Base-by-base conservation (phyloP, 2,329 filamentous ascomycete genomes). In the Monosporascus ibericus region DNA sequence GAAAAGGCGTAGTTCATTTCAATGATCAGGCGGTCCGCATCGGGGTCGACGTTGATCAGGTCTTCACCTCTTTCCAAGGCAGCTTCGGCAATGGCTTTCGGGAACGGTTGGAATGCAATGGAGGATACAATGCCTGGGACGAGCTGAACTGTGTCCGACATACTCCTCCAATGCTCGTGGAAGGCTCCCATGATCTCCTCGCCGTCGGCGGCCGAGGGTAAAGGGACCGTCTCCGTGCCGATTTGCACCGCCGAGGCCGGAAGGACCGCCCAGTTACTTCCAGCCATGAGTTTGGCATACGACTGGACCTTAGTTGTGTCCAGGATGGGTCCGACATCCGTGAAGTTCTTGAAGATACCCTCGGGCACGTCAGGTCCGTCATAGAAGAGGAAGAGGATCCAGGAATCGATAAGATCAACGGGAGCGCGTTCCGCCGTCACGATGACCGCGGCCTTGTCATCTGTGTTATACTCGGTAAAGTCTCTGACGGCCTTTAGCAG, bases 331-430 rank as follows among this genome's bases (percentile, higher is more conserved):
- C 68, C 65, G 37, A 77, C 72, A 34, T 72, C 70, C 2, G 76
- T 75, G 63, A 86, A 86, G 55, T 78, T 77, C 52, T 75, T 70
- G 55, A 86, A 85, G 3, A 78, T 72, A 5, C 70, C 75, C 0
- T 70, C 62, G 1, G 82, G 81, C 1, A 76, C 75, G 22, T 65
- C 63, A 0, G 72, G 70, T 3, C 78, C 83, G 63, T 86, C 79
- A 63, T 85, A 85, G 69, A 84, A 85, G 39, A 82, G 65, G 67
- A 85, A 85, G 53, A 86, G 68, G 53, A 82, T 75, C 79, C 80
- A 84, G 6, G 76, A 71, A 56, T 84, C 72, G 49, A 81, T 58
- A 1, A 75, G 57, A 27, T 71, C 68, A 6, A 74, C 62, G 2
- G 66, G 63, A 2, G 72, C 71, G 18, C 76, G 70, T 56, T 80